These are phyloP conservation scores for Moelleriella libera DNA, from an alignment of 2,329 filamentous ascomycete species.

Conservation along the genomic window DNA sequence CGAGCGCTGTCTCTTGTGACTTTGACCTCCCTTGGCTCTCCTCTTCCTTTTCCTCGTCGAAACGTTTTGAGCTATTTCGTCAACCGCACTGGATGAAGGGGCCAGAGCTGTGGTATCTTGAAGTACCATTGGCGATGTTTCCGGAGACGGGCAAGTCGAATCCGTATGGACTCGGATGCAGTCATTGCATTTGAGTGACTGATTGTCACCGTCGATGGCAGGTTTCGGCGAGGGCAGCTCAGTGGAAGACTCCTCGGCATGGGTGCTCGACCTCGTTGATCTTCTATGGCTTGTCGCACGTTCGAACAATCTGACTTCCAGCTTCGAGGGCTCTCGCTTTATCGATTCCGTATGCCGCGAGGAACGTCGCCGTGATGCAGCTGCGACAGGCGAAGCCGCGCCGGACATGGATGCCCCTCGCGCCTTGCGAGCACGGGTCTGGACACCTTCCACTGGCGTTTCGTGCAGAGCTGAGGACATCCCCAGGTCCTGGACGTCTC, in stretches of 20 bases:
- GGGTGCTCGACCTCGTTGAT: neutral
- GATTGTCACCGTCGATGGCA: neutral
- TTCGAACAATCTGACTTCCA: neutral
- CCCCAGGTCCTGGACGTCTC: neutral
- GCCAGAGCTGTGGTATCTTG: slow-evolving; percentile 7
- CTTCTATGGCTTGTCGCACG: neutral
- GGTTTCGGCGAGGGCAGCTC: neutral
- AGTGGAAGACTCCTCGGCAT: neutral
- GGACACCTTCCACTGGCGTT: neutral
- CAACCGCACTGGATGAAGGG: slow-evolving; percentile 12
- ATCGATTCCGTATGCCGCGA: neutral
- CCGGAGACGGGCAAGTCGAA: slow-evolving; percentile 5
- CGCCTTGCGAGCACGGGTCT: neutral
- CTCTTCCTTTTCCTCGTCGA: slow-evolving; percentile 14
- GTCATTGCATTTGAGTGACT: neutral
- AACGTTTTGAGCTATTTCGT: slow-evolving; percentile 1
- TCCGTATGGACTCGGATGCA: slow-evolving; percentile 11
- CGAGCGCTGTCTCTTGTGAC: slow-evolving; percentile 16
- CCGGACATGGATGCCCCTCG: neutral
- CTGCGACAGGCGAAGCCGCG: neutral
- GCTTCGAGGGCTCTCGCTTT: neutral
- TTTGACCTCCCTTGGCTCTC: slow-evolving; percentile 9
- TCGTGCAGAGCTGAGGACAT: neutral
- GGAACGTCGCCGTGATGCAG: slow-evolving; percentile 1
- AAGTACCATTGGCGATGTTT: slow-evolving; percentile 3